Percentiles rank a stretch among this genome's conserved stretches.
phyloP scores from a whole-genome alignment of 2,329 filamentous ascomycete genomes.

The Rugonectria rugulosa region DNA sequence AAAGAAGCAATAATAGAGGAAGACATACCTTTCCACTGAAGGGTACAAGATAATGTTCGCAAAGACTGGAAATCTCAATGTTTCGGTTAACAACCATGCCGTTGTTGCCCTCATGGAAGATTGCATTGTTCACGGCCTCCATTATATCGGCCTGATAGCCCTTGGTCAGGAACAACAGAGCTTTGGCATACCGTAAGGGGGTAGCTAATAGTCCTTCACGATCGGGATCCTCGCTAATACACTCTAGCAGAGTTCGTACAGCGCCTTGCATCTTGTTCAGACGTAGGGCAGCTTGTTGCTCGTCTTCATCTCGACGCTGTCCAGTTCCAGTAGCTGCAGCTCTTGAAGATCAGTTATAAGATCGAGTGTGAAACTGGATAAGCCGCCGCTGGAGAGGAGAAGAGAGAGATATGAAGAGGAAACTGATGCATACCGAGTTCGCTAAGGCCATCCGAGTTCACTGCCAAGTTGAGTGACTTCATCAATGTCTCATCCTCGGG shows the following conservation, averaged over 20 bases:
- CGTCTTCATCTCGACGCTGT: slow-evolving; percentile 64
- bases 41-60: slow-evolving; percentile 96
- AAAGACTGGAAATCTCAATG: slow-evolving; percentile 93
- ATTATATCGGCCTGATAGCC: slow-evolving; percentile 95
- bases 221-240: slow-evolving; percentile 72
- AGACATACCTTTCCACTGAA: slow-evolving; percentile 85
- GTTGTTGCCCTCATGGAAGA: slow-evolving; percentile 96
- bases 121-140: slow-evolving; percentile 90
- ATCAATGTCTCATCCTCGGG: neutral
- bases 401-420: slow-evolving; percentile 1
- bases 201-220: slow-evolving; percentile 71
- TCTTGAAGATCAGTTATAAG: neutral
- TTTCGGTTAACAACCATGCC: slow-evolving; percentile 98
- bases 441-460: slow-evolving; percentile 69
- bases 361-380: neutral
- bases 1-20: neutral
- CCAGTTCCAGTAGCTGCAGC: slow-evolving; percentile 67
- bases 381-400: neutral
- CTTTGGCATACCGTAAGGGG: slow-evolving; percentile 91
- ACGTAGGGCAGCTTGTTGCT: slow-evolving; percentile 52
- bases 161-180: slow-evolving; percentile 94
- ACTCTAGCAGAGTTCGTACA: slow-evolving; percentile 72
- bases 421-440: slow-evolving; percentile 55
- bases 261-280: slow-evolving; percentile 67
- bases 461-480: slow-evolving; percentile 59